Evolutionary conservation across 2,329 filamentous ascomycete species (phyloP).

Genomic region (Scedosporium aurantiacum): DNA sequence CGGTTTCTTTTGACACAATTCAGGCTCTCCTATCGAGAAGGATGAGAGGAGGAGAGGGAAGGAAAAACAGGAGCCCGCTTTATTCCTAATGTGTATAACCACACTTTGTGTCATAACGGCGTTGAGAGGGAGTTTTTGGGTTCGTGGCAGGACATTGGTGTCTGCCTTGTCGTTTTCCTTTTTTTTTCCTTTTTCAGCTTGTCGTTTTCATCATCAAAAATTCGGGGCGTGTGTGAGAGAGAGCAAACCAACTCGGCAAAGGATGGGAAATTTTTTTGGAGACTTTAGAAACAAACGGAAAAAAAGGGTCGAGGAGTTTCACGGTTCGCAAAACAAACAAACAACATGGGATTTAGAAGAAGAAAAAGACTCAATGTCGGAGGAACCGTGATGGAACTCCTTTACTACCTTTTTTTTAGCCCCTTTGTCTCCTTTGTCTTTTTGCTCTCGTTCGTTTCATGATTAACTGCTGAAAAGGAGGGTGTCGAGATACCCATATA

Average conservation of each 20-base stretch:
- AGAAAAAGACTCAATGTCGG: too few relatives aligned
- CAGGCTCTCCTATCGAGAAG: background rate
- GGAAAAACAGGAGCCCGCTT: constrained; percentile 3
- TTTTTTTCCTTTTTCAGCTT: background rate
- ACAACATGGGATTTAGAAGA: background rate
- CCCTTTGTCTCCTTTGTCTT: too few relatives aligned
- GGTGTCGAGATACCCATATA: too few relatives aligned
- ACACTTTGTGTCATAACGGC: constrained; percentile 4
- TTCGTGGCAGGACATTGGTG: too few relatives aligned
- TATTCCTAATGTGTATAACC: constrained; percentile 12
- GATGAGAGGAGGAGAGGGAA: background rate
- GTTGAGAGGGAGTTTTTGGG: background rate
- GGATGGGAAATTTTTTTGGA: background rate
- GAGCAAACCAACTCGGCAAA: background rate
- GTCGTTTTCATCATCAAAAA: background rate
- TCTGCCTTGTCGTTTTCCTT: background rate
- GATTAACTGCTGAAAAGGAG: too few relatives aligned
- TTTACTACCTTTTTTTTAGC: too few relatives aligned
- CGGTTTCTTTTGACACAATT: background rate
- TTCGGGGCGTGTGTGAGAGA: background rate
- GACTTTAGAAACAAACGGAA: background rate
- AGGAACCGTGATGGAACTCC: too few relatives aligned
- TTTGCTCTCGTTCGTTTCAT: too few relatives aligned
- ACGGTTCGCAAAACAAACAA: background rate
- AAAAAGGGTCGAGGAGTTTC: background rate